These are phyloP conservation scores for Theobroma grandiflorum DNA, from an alignment of 441 rosid species.

Conservation along the genomic window DNA sequence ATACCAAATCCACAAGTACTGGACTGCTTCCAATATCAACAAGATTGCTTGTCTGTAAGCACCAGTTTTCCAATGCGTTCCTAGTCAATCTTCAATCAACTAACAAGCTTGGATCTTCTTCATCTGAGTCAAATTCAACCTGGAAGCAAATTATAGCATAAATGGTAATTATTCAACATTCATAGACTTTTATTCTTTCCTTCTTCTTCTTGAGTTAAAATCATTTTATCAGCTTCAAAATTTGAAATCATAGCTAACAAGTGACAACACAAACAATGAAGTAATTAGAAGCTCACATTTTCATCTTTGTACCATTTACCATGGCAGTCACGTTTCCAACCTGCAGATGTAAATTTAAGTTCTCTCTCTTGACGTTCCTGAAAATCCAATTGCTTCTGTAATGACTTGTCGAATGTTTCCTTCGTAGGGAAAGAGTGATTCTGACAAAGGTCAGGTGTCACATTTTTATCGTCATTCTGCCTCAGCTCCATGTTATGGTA, in stretches of 20 bases:
- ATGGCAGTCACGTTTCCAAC: conserved; percentile 63
- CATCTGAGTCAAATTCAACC: conserved; percentile 71
- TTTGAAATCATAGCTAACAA: neutral
- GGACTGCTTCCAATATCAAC: neutral
- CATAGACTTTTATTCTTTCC: neutral
- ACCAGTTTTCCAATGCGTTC: neutral
- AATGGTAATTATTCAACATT: neutral
- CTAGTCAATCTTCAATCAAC: conserved; percentile 26
- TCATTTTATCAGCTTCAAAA: neutral
- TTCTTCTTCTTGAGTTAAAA: neutral
- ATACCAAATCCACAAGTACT: neutral
- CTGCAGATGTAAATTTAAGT: conserved; percentile 58
- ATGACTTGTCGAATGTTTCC: conserved; percentile 18
- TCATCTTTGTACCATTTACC: conserved; percentile 65
- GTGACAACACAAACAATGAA: neutral
- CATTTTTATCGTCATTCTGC: conserved; percentile 16
- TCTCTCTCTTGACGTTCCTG: conserved; percentile 48
- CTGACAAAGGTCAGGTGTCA: neutral
- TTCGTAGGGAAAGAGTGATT: conserved; percentile 15
- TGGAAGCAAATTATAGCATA: conserved; percentile 30
- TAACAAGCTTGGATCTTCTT: conserved; percentile 59
- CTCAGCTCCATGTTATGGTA: conserved; percentile 13
- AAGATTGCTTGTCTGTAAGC: neutral
- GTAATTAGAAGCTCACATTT: conserved; percentile 40
- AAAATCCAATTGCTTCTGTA: conserved; percentile 30